Base-by-base conservation (phyloP, 345 rosid species). In the Hibiscus trionum region DNA sequence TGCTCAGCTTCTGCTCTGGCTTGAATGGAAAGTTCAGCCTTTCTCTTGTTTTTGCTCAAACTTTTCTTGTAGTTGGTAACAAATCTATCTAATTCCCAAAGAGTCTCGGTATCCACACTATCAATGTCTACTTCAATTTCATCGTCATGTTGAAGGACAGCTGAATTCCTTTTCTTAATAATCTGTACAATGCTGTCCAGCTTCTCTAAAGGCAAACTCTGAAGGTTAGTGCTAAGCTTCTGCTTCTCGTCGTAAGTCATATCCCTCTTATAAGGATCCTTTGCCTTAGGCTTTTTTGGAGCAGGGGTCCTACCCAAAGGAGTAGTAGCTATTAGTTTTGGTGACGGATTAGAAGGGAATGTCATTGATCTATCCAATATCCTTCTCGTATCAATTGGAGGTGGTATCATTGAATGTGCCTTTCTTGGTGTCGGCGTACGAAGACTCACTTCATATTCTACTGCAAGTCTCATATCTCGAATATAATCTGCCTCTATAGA, bases 51-150 rank as follows among this genome's bases (percentile, higher is more conserved):
- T 90, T 95, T 95, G 85, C 99, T 95, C 81, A 95, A 80, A 75
- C 97, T 90, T 82, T 95, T 92, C 80, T 89, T 95, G 78, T 89
- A 95, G 86, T 95, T 95, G 76, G 93, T 90, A 0, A 92, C 94
- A 84, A 92, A 95, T 80, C 99, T 89, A 77, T 95, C 99, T 57
- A 95, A 87, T 84, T 95, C 99, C 99, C 99, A 95, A 29, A 95
- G 88, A 70, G 99, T 95, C 86, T 95, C 99, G 0, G 91, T 86
- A 80, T 95, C 99, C 82, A 95, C 26, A 17, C 58, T 53, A 19
- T 53, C 58, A 53, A 53, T 53, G 58, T 53, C 58, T n/a, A 53
- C 58, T 82, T 95, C 99, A 77, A 95, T 92, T 80, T 95, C 99
- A 76, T 88, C 97, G 67, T 92, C 98, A 44, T 84, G 88, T 74